phyloP scores from a whole-genome alignment of 1,284 basidiomycete species.

The Ceratobasidium sp. region DNA sequence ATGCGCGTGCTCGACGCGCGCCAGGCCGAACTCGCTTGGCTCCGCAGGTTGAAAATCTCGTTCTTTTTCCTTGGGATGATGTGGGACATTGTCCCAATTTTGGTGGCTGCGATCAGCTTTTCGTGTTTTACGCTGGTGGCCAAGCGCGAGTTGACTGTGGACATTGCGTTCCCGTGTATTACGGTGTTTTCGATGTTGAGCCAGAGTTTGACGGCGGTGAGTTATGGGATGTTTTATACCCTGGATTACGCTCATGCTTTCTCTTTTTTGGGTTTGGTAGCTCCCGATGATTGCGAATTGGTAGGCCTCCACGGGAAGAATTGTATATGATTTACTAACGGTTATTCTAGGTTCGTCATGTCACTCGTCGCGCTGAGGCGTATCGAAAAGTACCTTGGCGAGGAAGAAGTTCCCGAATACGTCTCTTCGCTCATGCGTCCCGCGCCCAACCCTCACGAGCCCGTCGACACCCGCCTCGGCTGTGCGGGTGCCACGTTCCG shows the following conservation, averaged over 20 bases:
- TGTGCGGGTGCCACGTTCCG: slow-evolving; percentile 46
- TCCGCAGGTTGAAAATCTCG: slow-evolving; percentile 18
- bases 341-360: slow-evolving; percentile 35
- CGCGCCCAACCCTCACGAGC: slow-evolving; percentile 38
- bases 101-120: slow-evolving; percentile 43
- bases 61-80: slow-evolving; percentile 23
- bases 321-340: neutral
- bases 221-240: slow-evolving; percentile 1
- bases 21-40: slow-evolving; percentile 35
- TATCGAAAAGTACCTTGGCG: slow-evolving; percentile 48
- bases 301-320: neutral
- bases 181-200: slow-evolving; percentile 42
- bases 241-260: neutral
- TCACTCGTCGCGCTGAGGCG: slow-evolving; percentile 46
- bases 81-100: slow-evolving; percentile 42
- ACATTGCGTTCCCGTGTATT: slow-evolving; percentile 47
- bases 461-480: slow-evolving; percentile 40
- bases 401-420: slow-evolving; percentile 50
- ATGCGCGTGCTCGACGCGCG: slow-evolving; percentile 36
- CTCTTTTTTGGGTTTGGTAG: slow-evolving; percentile 8
- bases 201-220: slow-evolving; percentile 43
- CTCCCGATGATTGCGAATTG: slow-evolving; percentile 48
- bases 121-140: slow-evolving; percentile 41
- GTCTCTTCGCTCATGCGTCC: slow-evolving; percentile 49
- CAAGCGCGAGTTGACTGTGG: slow-evolving; percentile 37